Percentiles rank a stretch among this genome's conserved stretches.
phyloP scores from a whole-genome alignment of 192 early-diverging fungal species.

The Coemansia guatemalensis region DNA sequence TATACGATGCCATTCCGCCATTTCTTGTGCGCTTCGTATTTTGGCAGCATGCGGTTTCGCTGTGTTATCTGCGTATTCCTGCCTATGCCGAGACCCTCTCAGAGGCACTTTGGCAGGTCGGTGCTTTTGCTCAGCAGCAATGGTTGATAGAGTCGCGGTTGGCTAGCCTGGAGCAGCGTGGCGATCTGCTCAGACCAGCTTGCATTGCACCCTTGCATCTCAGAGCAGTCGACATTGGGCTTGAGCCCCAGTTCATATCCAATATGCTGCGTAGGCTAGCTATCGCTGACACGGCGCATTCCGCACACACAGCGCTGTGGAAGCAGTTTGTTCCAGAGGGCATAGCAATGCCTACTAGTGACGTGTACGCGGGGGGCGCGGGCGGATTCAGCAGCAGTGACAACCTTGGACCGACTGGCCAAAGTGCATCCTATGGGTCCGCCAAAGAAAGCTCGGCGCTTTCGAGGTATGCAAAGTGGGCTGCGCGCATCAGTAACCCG shows the following conservation, averaged over 20 bases:
- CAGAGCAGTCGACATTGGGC: conserved; percentile 35
- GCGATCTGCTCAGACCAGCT: conserved; percentile 17
- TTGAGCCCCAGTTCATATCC: conserved; percentile 20
- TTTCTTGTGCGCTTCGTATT: conserved; percentile 38
- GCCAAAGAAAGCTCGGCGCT: not conserved
- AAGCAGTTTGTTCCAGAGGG: conserved; percentile 22
- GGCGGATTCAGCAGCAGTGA: not conserved
- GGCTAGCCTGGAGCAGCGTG: conserved; percentile 2
- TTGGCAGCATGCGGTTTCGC: conserved; percentile 44
- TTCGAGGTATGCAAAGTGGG: conserved; percentile 50
- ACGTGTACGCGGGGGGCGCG: not conserved
- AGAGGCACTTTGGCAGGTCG: conserved; percentile 44
- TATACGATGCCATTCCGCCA: conserved; percentile 33
- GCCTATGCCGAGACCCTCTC: conserved; percentile 42
- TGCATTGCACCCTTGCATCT: conserved; percentile 38
- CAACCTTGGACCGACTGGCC: not conserved
- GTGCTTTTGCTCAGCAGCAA: conserved; percentile 46
- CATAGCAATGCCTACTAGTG: not conserved
- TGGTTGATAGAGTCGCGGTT: conserved; percentile 33
- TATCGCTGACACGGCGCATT: not conserved
- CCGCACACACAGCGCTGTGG: not conserved
- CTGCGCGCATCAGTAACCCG: conserved; percentile 38
- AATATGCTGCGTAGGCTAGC: conserved; percentile 16
- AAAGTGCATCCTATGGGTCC: not conserved
- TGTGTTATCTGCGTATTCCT: conserved; percentile 42